Percentiles rank a stretch among this genome's conserved stretches.
Evolutionary conservation across 2,329 filamentous ascomycete species (phyloP).

Genomic region (Zopfia rhizophila): DNA sequence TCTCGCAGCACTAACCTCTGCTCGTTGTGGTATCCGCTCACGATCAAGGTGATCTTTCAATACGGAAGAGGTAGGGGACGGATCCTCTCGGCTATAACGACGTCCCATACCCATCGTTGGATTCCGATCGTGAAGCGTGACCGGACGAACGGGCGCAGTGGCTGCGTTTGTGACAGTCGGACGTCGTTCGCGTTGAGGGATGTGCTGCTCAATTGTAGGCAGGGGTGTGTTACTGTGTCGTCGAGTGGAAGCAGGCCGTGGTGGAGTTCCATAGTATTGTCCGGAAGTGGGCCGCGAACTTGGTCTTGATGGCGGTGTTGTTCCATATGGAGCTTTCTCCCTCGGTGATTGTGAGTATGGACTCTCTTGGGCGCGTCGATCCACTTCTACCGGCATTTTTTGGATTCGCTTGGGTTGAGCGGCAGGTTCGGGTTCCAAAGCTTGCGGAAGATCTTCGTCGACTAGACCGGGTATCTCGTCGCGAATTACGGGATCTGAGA

Average conservation of each 20-base stretch:
- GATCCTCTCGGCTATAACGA: conserved; percentile 65
- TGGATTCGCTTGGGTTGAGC: conserved; percentile 37
- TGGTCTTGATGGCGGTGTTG: conserved; percentile 46
- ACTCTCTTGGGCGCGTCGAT: conserved; percentile 39
- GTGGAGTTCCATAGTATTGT: conserved; percentile 37
- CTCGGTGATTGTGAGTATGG: conserved; percentile 46
- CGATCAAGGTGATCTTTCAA: conserved; percentile 60
- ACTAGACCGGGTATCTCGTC: conserved; percentile 82
- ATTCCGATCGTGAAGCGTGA: conserved; percentile 47
- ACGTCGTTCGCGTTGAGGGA: conserved; percentile 54
- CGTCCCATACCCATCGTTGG: conserved; percentile 65
- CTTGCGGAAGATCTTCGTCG: conserved; percentile 72
- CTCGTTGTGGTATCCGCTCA: conserved; percentile 54
- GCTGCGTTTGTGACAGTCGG: conserved; percentile 56
- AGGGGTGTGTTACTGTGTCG: conserved; percentile 47
- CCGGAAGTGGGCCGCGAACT: conserved; percentile 43
- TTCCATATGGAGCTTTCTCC: conserved; percentile 37
- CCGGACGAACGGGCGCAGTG: conserved; percentile 57
- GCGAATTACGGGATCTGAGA: conserved; percentile 76
- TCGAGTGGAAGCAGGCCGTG: conserved; percentile 34
- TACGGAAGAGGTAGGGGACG: conserved; percentile 56
- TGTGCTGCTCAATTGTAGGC: conserved; percentile 46
- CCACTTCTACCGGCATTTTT: conserved; percentile 40
- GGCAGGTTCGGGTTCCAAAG: conserved; percentile 36
- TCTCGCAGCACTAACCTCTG: conserved; percentile 49